Conservation (phyloP, 345 rosid genomes). For the Salix purpurea region DNA sequence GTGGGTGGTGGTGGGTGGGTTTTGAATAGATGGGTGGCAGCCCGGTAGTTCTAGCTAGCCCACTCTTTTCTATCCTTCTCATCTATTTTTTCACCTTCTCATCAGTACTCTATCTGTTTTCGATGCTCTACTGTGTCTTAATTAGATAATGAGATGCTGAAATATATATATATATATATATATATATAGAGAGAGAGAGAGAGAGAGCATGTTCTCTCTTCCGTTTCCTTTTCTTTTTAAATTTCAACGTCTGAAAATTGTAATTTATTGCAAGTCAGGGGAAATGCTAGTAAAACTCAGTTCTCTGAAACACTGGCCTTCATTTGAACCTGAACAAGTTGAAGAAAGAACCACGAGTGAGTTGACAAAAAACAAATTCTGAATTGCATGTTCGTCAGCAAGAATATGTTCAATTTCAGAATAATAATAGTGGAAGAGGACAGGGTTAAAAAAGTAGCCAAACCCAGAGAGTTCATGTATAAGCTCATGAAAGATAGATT, state of each 20-base stretch:
- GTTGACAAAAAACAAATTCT: background rate
- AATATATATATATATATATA: too few species aligned
- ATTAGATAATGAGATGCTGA: background rate
- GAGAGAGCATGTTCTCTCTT: background rate
- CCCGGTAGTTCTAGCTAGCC: constrained; percentile 11
- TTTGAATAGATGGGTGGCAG: constrained; percentile 20
- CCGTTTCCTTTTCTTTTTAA: background rate
- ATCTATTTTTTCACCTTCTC: background rate
- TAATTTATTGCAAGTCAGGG: background rate
- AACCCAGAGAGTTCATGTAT: background rate
- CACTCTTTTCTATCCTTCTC: background rate
- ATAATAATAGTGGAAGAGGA: background rate
- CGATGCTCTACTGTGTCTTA: background rate
- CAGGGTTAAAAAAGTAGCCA: background rate
- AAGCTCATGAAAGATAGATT: background rate
- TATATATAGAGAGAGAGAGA: background rate
- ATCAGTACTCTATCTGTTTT: background rate
- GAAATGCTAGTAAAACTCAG: background rate
- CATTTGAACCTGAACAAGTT: background rate
- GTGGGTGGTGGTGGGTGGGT: constrained; percentile 8
- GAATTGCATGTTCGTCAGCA: background rate
- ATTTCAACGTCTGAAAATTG: background rate
- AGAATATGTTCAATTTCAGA: background rate
- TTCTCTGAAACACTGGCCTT: background rate
- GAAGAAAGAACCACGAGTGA: background rate